Evolutionary conservation across 2,329 filamentous ascomycete genomes (phyloP).

Genomic region (Ceratocystis albifundus): DNA sequence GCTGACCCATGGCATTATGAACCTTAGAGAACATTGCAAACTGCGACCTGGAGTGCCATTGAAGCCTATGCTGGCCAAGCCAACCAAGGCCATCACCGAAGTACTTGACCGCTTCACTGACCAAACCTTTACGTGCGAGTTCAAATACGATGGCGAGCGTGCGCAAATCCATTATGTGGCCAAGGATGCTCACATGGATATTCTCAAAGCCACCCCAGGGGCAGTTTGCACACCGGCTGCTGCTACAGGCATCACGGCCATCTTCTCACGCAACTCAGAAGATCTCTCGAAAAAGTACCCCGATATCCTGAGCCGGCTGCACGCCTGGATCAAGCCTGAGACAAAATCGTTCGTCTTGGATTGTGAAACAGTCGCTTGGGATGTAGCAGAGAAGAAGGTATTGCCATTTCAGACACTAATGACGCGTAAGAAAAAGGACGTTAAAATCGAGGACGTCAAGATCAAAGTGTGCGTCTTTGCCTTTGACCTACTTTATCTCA

Average conservation of each 20-base stretch:
- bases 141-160: conserved; percentile 96
- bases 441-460: conserved; percentile 88
- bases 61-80: conserved; percentile 97
- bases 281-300: conserved; percentile 96
- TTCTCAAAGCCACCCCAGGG: conserved; percentile 48
- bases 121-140: conserved; percentile 94
- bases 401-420: conserved; percentile 95
- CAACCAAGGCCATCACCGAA: conserved; percentile 95
- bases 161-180: conserved; percentile 98
- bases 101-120: conserved; percentile 93
- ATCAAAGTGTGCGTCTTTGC: conserved; percentile 96
- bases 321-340: conserved; percentile 77
- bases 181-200: conserved; percentile 60
- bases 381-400: conserved; percentile 87
- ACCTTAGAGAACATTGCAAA: conserved; percentile 74
- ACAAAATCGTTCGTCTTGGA: conserved; percentile 97
- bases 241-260: conserved; percentile 60
- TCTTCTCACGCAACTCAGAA: conserved; percentile 96
- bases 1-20: conserved; percentile 72
- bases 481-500: conserved; percentile 87
- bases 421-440: conserved; percentile 95
- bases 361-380: conserved; percentile 96
- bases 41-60: conserved; percentile 85
- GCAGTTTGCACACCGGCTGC: conserved; percentile 54
- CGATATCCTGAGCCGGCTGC: conserved; percentile 78